A percentile compares a stretch with the other conserved stretches of the same genome.
Conservation (phyloP, 2,329 filamentous ascomycete genomes). For the Xylariaceae sp. region DNA sequence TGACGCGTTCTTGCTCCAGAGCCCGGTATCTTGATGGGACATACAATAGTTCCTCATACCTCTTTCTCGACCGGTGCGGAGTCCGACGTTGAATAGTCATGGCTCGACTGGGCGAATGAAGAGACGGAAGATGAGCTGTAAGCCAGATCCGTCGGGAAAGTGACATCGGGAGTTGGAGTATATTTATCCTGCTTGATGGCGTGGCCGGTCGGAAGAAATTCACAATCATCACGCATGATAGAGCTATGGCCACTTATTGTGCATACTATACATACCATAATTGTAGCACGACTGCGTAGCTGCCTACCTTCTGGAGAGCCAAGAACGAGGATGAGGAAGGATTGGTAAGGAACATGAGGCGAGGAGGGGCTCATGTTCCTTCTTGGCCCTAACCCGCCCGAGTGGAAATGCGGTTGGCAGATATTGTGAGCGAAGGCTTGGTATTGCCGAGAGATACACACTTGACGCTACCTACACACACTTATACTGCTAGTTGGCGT, state of each 20-base stretch:
- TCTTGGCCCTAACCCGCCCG: constrained; percentile 27
- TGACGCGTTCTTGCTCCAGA: constrained; percentile 24
- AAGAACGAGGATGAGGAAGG: constrained; percentile 12
- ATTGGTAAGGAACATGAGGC: constrained; percentile 13
- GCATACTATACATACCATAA: too few relatives aligned
- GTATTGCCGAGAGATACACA: constrained; percentile 11
- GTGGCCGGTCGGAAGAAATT: constrained; percentile 24
- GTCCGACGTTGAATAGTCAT: constrained; percentile 15
- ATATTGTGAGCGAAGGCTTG: constrained; percentile 23
- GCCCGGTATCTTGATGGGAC: constrained; percentile 17
- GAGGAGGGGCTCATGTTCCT: constrained; percentile 21
- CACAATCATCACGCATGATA: constrained; percentile 15
- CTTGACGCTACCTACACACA: constrained; percentile 11
- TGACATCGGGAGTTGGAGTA: constrained; percentile 24
- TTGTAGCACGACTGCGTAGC: too few relatives aligned
- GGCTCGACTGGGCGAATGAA: constrained; percentile 1
- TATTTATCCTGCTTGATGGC: constrained; percentile 9
- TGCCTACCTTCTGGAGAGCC: constrained; percentile 23
- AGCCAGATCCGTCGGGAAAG: constrained; percentile 6
- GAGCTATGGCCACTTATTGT: neutral
- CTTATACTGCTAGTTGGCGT: constrained; percentile 3
- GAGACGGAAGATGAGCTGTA: constrained; percentile 18
- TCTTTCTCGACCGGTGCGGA: constrained; percentile 19
- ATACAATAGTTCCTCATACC: constrained; percentile 5
- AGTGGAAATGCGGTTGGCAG: constrained; percentile 25